Base-by-base conservation (phyloP, 2,329 filamentous ascomycete genomes). In the Aspergillus hortae region DNA sequence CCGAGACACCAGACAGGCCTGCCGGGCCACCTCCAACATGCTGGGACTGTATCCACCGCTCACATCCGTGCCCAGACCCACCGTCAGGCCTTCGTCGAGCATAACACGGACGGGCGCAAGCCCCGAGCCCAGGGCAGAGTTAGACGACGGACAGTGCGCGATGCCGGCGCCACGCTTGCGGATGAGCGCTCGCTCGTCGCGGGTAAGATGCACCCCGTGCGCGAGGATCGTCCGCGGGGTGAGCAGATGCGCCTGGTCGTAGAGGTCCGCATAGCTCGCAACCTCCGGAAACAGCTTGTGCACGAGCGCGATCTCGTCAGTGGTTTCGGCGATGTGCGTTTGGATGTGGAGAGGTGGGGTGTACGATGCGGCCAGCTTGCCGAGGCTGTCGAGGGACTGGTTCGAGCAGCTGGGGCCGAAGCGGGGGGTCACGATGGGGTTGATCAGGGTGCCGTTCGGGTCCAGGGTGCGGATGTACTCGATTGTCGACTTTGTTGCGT, bases 11-110 rank as follows among this genome's bases (percentile, higher is more conserved):
- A 96, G 80, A 46, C 85, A 81, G 0, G 92, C 90, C 64, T 94
- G 89, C 12, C 92, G 76, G 40, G 86, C 89, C n/a, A 89, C 86
- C 58, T 94, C 89, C 0, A 97, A 80, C 9, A 97, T 82, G 54
- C 84, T 89, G 0, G 89, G 80, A 50, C 85, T 89, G 68, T 92
- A 96, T 0, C 94, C 94, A 2, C 92, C 94, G 61, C 85, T 89
- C 52, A 97, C 85, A 68, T 99, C 94, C 0, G 92, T 97, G 0
- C 94, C 94, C 0, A 99, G 75, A 0, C 94, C 92, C 5, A 96
- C 85, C 0, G 82, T 84, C 44, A 97, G 79, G 0, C 89, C 90
- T 48, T 80, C 79, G 19, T 90, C 81, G 48, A 96, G 77, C 61
- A 96, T 68, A 71, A 81, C 81, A 15, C 92, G 80, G 1, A 99